These are phyloP conservation scores for Glaciozyma martinii DNA, from an alignment of 768 basidiomycete species.

Conservation along the genomic window DNA sequence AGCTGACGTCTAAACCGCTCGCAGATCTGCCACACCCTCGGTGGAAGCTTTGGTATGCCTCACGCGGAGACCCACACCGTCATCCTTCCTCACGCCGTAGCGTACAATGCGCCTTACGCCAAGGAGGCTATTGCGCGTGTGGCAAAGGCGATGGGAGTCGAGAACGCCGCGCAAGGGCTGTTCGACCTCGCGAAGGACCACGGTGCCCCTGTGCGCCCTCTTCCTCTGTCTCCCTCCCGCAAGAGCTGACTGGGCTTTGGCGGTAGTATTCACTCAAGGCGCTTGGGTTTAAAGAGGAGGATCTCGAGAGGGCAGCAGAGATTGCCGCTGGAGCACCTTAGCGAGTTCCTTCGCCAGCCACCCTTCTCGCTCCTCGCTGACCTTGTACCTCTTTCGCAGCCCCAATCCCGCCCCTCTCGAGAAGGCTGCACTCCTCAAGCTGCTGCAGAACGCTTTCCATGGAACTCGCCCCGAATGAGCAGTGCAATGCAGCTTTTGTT, in stretches of 20 bases:
- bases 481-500: too few species aligned
- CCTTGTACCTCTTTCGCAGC: slow-evolving; percentile 7
- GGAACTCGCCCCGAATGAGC: slow-evolving; percentile 14
- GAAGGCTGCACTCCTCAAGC: slow-evolving; percentile 31
- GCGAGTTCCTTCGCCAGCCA: slow-evolving; percentile 1
- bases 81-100: slow-evolving; percentile 43
- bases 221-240: slow-evolving; percentile 20
- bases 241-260: too few species aligned
- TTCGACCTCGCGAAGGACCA: slow-evolving; percentile 11
- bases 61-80: slow-evolving; percentile 46
- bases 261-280: slow-evolving; percentile 35
- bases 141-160: slow-evolving; percentile 37
- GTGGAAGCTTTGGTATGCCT: slow-evolving; percentile 44
- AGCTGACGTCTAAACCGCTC: neutral
- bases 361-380: neutral
- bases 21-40: slow-evolving; percentile 35
- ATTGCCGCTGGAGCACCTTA: slow-evolving; percentile 42
- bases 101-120: slow-evolving; percentile 43
- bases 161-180: slow-evolving; percentile 35
- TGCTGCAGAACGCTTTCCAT: slow-evolving; percentile 22
- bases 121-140: slow-evolving; percentile 39
- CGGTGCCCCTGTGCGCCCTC: slow-evolving; percentile 9
- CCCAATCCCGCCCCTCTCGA: slow-evolving; percentile 44
- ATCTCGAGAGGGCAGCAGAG: slow-evolving; percentile 42
- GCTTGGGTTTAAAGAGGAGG: slow-evolving; percentile 44